Conservation (phyloP, 2,329 filamentous ascomycete genomes). For the Colletotrichum tropicale region DNA sequence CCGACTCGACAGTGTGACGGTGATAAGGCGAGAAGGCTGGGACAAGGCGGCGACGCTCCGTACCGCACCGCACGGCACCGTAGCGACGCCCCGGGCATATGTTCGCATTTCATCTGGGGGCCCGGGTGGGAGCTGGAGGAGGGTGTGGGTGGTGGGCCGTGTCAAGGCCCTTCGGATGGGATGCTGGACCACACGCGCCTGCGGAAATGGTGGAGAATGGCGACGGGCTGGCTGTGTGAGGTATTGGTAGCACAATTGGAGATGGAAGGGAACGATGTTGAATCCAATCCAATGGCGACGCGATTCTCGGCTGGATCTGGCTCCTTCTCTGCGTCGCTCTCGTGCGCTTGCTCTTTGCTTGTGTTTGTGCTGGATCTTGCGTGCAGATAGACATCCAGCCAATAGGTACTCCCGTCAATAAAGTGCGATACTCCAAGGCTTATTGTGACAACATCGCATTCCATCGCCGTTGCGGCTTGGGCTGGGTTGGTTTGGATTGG, state of each 20-base stretch:
- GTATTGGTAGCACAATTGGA: too few relatives aligned
- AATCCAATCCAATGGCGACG: background rate
- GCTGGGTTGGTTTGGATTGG: background rate
- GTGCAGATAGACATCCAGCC: background rate
- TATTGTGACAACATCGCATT: constrained; percentile 7
- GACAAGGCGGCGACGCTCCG: background rate
- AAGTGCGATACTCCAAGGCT: constrained; percentile 7
- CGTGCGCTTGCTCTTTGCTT: background rate
- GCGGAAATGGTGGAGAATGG: background rate
- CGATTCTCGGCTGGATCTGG: background rate
- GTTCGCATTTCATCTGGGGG: background rate
- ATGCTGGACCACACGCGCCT: background rate
- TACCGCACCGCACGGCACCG: background rate
- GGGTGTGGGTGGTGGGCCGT: background rate
- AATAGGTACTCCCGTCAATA: background rate
- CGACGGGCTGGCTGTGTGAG: background rate
- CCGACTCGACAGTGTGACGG: background rate
- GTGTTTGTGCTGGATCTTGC: too few relatives aligned
- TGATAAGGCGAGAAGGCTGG: background rate
- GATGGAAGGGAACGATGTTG: too few relatives aligned
- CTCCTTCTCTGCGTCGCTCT: background rate
- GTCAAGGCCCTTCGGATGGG: background rate
- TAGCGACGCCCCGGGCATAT: background rate
- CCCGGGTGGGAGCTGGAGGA: background rate
- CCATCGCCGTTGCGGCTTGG: background rate